These are phyloP conservation scores for Skeletonema grethae DNA, from an alignment of 108 stramenopile genomes.

Conservation along the genomic window DNA sequence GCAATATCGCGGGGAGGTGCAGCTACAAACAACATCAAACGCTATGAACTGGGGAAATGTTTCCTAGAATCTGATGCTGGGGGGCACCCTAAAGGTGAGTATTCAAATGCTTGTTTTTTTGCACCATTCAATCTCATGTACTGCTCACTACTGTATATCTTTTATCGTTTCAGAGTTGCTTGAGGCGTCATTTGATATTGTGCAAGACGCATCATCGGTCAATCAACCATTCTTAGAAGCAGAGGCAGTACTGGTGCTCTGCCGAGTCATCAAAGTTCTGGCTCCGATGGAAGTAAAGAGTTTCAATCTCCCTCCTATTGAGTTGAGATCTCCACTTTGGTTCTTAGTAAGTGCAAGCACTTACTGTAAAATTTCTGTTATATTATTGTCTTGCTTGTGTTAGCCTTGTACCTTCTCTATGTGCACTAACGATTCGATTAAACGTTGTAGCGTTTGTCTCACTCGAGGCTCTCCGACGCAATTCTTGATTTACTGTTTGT, in stretches of 20 bases:
- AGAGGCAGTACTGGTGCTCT: constrained; percentile 64
- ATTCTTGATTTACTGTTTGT: constrained; percentile 81
- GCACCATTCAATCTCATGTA: too few species aligned
- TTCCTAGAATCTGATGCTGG: constrained; percentile 72
- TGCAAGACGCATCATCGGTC: constrained; percentile 56
- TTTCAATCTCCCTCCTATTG: constrained; percentile 18
- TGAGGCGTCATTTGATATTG: constrained; percentile 86
- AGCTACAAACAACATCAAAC: constrained; percentile 65
- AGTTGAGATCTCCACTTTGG: constrained; percentile 65
- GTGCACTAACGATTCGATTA: too few species aligned
- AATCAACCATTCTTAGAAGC: constrained; percentile 57
- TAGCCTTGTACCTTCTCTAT: too few species aligned
- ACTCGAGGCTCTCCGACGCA: constrained; percentile 50
- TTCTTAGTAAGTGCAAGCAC: constrained; percentile 27
- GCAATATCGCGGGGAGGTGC: constrained; percentile 71
- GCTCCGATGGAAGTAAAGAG: constrained; percentile 26
- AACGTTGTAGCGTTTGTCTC: constrained; percentile 35
- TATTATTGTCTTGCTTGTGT: too few species aligned
- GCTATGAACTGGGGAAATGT: constrained; percentile 70
- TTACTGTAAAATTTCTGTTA: too few species aligned
- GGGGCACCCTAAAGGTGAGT: constrained; percentile 59
- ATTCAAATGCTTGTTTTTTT: neutral
- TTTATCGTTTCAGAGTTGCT: constrained; percentile 29
- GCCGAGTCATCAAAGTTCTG: constrained; percentile 53
- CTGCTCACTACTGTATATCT: neutral